phyloP scores from a whole-genome alignment of 352 stramenopile species.

The Pythium guiyangense region DNA sequence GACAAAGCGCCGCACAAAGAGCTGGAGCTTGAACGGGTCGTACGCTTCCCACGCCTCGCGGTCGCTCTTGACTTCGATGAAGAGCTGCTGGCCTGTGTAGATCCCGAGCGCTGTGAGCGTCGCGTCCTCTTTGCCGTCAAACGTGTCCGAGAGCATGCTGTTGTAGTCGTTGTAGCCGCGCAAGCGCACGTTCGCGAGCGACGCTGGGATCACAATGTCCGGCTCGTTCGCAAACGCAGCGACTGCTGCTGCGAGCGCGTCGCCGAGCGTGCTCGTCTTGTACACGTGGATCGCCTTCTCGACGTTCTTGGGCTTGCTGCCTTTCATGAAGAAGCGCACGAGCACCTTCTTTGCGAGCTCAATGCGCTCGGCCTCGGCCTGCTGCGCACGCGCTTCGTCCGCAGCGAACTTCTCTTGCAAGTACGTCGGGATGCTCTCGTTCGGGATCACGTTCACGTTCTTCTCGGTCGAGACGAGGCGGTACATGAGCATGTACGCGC shows the following conservation, averaged over 20 bases:
- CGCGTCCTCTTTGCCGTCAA: slow-evolving; percentile 48
- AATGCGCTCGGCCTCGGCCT: slow-evolving; percentile 55
- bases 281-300: slow-evolving; percentile 73
- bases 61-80: slow-evolving; percentile 59
- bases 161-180: slow-evolving; percentile 80
- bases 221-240: slow-evolving; percentile 61
- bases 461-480: slow-evolving; percentile 59
- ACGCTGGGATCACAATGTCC: slow-evolving; percentile 35
- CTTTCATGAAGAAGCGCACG: slow-evolving; percentile 80
- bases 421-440: slow-evolving; percentile 60
- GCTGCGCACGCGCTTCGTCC: slow-evolving; percentile 56
- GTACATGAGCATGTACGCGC: slow-evolving; percentile 92
- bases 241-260: slow-evolving; percentile 36
- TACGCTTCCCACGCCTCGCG: slow-evolving; percentile 62
- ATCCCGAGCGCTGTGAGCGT: slow-evolving; percentile 55
- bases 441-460: slow-evolving; percentile 60
- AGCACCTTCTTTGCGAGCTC: slow-evolving; percentile 76
- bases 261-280: slow-evolving; percentile 61
- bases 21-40: slow-evolving; percentile 57
- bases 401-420: slow-evolving; percentile 59
- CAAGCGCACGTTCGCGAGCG: slow-evolving; percentile 53
- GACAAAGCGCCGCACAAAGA: slow-evolving; percentile 68
- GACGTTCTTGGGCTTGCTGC: slow-evolving; percentile 51
- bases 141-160: slow-evolving; percentile 57
- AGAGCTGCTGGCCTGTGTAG: slow-evolving; percentile 67